phyloP scores from a whole-genome alignment of 805 yeast genomes.

The Grigorovia transvaalensis region DNA sequence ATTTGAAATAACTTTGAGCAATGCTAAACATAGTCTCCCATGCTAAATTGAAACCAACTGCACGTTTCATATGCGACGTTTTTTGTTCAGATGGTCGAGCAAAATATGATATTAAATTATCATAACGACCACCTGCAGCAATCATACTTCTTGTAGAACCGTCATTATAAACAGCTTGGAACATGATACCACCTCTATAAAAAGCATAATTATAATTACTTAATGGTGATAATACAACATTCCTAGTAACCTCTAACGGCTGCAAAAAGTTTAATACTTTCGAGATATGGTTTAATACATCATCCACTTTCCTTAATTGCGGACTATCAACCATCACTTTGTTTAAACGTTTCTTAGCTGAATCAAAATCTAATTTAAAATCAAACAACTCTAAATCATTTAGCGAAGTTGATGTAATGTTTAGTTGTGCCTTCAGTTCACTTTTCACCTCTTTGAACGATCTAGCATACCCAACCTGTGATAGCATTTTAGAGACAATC shows the following conservation, averaged over 20 bases:
- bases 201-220: constrained; percentile 74
- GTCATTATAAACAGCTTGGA: constrained; percentile 70
- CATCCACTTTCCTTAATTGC: constrained; percentile 47
- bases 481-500: constrained; percentile 59
- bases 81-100: constrained; percentile 43
- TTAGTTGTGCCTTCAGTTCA: constrained; percentile 52
- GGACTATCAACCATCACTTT: constrained; percentile 71
- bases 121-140: constrained; percentile 94
- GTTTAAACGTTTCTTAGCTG: constrained; percentile 50
- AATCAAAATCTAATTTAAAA: constrained; percentile 58
- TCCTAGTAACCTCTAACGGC: constrained; percentile 48
- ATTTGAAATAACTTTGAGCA: constrained; percentile 38
- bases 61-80: constrained; percentile 35
- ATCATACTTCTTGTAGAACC: constrained; percentile 38
- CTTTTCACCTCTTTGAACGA: constrained; percentile 48
- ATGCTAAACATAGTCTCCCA: constrained; percentile 52
- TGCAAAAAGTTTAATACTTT: constrained; percentile 46
- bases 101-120: constrained; percentile 53
- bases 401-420: constrained; percentile 69
- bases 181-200: constrained; percentile 77
- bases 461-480: constrained; percentile 64
- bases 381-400: constrained; percentile 77
- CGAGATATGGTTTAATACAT: constrained; percentile 49
- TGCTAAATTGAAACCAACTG: constrained; percentile 82
- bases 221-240: constrained; percentile 64